These are phyloP conservation scores for Russula emetica DNA, from an alignment of 768 basidiomycete genomes.

Conservation along the genomic window DNA sequence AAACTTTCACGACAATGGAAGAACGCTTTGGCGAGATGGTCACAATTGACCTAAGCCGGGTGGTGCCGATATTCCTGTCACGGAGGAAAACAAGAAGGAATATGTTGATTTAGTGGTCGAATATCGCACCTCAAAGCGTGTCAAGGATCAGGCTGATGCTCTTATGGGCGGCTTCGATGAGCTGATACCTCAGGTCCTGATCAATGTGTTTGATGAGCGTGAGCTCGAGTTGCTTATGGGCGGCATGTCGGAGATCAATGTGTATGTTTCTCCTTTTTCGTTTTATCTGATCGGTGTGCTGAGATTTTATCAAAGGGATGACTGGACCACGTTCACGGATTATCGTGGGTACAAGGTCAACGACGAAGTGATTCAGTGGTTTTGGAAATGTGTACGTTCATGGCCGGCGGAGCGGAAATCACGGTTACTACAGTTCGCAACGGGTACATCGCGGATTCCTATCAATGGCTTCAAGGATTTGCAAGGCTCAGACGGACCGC, in stretches of 20 bases:
- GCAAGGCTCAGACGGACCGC: slow-evolving; percentile 74
- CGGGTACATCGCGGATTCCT: slow-evolving; percentile 93
- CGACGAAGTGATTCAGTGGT: slow-evolving; percentile 98
- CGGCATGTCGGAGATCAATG: slow-evolving; percentile 99
- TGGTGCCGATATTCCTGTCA: slow-evolving; percentile 84
- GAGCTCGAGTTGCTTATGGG: slow-evolving; percentile 96
- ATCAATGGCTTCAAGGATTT: slow-evolving; percentile 97
- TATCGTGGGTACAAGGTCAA: slow-evolving; percentile 87
- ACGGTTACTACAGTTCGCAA: slow-evolving; percentile 91
- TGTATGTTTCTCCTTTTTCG: slow-evolving; percentile 49
- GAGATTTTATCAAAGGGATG: slow-evolving; percentile 52
- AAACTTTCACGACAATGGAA: slow-evolving; percentile 95
- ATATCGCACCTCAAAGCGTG: slow-evolving; percentile 94
- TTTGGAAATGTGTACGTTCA: slow-evolving; percentile 97
- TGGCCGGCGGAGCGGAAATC: slow-evolving; percentile 99
- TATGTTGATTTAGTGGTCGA: slow-evolving; percentile 94
- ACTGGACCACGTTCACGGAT: slow-evolving; percentile 99
- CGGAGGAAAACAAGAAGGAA: slow-evolving; percentile 98
- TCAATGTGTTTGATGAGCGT: slow-evolving; percentile 98
- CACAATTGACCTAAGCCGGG: slow-evolving; percentile 92
- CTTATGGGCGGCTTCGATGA: slow-evolving; percentile 99
- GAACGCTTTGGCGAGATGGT: slow-evolving; percentile 98
- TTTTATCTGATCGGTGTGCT: neutral
- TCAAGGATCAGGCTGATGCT: slow-evolving; percentile 97
- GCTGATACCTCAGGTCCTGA: slow-evolving; percentile 93